These are phyloP conservation scores for Filobasidium wieringae DNA, from an alignment of 768 basidiomycete species.

Conservation along the genomic window DNA sequence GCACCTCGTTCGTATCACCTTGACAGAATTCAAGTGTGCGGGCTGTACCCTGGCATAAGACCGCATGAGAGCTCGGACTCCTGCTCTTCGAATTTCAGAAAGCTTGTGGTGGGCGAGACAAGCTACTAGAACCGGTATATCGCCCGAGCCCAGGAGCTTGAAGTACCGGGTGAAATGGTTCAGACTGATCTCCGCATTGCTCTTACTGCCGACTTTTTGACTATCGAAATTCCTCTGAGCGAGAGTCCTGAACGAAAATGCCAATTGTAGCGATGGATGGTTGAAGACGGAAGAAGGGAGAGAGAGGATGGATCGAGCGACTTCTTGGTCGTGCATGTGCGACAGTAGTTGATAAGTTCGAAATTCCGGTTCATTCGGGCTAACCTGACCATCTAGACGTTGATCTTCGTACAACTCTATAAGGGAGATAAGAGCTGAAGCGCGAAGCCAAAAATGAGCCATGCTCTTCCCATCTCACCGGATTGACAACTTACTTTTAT, in stretches of 20 bases:
- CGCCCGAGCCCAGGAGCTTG: constrained; percentile 55
- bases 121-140: constrained; percentile 77
- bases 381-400: constrained; percentile 35
- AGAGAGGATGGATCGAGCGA: constrained; percentile 51
- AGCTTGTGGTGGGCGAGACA: constrained; percentile 82
- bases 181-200: constrained; percentile 53
- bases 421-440: constrained; percentile 70
- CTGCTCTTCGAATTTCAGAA: constrained; percentile 44
- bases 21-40: constrained; percentile 41
- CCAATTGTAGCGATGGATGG: constrained; percentile 68
- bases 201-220: constrained; percentile 38
- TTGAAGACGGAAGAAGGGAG: constrained; percentile 53
- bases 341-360: constrained; percentile 87
- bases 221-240: constrained; percentile 61
- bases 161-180: constrained; percentile 51
- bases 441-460: neutral
- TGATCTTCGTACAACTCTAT: constrained; percentile 90
- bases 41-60: constrained; percentile 27
- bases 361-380: constrained; percentile 86
- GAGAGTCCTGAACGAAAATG: constrained; percentile 63
- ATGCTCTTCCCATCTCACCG: neutral
- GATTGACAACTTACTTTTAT: constrained; percentile 60
- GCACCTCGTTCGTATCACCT: constrained; percentile 26
- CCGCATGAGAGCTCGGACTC: constrained; percentile 48
- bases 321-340: constrained; percentile 73